A percentile compares a stretch with the other conserved stretches of the same genome.
Evolutionary conservation across 257 asterid species (phyloP).

Genomic region (Forsythia suspensa): DNA sequence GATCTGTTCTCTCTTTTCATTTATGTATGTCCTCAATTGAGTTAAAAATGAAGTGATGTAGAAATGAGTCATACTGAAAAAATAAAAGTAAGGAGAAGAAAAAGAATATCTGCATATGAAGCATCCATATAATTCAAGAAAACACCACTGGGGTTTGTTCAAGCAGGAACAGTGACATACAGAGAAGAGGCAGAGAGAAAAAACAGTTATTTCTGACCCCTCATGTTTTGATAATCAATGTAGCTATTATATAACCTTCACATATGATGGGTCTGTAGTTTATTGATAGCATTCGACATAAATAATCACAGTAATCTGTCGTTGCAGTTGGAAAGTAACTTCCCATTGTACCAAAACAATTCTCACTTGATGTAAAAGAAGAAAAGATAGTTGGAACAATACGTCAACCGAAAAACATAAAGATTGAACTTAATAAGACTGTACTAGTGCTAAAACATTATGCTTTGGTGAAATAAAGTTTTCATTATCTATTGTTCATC

Average conservation of each 20-base stretch:
- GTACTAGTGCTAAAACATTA: not conserved
- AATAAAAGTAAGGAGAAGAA: not conserved
- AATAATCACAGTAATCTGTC: not conserved
- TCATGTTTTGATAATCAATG: not conserved
- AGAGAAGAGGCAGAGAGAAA: no score
- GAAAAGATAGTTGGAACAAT: not conserved
- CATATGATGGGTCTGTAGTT: not conserved
- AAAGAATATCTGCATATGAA: not conserved
- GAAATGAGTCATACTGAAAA: not conserved
- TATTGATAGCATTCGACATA: not conserved
- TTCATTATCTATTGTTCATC: not conserved
- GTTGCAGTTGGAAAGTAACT: not conserved
- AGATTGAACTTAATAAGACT: not conserved
- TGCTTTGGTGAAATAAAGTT: not conserved
- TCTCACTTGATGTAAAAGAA: not conserved
- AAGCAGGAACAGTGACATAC: no score
- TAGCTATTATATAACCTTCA: not conserved
- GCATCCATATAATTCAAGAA: not conserved
- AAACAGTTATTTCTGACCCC: no score
- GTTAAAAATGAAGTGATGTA: no score
- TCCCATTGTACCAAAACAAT: not conserved
- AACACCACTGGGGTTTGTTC: not conserved
- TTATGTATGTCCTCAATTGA: no score
- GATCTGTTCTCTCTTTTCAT: no score
- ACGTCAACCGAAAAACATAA: not conserved